Evolutionary conservation across 2,329 filamentous ascomycete genomes (phyloP), one percentile per base, ranked within the genome.

Genomic region (Epichloe scottii): DNA sequence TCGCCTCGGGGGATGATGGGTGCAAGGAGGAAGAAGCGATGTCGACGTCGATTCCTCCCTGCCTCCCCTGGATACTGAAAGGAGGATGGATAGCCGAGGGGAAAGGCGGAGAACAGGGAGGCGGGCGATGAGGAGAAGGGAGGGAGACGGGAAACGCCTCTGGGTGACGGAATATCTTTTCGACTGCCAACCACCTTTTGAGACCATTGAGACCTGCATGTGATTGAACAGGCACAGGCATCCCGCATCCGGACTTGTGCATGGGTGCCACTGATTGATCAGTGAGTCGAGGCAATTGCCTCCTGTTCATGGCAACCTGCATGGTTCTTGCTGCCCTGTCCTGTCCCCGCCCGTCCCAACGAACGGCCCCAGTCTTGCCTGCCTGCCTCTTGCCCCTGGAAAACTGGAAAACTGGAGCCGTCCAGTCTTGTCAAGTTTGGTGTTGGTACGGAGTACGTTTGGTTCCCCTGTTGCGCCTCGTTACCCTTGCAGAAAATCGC

Each of bases 381-480:
- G n/a, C n/a, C n/a, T 30, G 6, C n/a, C 30, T 30, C 30, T 10
- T 34, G 34, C 48, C 41, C 48, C 48, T 50, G 48, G 42, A 50
- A 45, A 50, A 50, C 48, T 50, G 48, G 42, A 50, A 45, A 50
- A 50, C 21, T 33, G 40, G 48, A 35, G 41, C 33, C 42, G 23
- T 8, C 3, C 14, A 33, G 5, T 17, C 8, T 10, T 11, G 30
- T 30, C 10, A 11, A 30, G 30, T 30, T 11, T 11, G 30, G 10
- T 30, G 26, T 30, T 30, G 26, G 26, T n/a, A n/a, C n/a, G n/a
- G n/a, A n/a, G n/a, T n/a, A n/a, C n/a, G n/a, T n/a, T n/a, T n/a
- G n/a, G n/a, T n/a, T n/a, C 23, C 23, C 23, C 6, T 23, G 12
- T 30, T 46, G 26, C 30, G 43, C 26, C 43, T n/a, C 43, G 11